Conservation (phyloP, 2,329 filamentous ascomycete genomes). For the Phaeosphaeria sp. region DNA sequence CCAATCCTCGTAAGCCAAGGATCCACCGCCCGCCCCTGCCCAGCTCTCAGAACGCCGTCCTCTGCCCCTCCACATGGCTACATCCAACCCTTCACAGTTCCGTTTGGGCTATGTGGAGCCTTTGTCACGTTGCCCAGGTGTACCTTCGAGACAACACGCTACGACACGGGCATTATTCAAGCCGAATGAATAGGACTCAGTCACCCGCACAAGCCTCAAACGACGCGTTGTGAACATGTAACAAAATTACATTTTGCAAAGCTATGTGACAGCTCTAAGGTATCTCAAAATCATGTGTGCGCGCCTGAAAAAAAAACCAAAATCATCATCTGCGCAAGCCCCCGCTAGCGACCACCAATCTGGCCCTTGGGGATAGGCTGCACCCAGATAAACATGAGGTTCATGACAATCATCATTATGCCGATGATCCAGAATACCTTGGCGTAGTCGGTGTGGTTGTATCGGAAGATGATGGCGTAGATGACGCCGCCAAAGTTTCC, state of each 20-base stretch:
- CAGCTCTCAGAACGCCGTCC: too few species aligned
- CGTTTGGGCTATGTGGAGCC: too few species aligned
- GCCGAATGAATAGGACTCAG: too few species aligned
- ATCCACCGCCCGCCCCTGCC: not conserved
- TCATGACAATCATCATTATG: slow-evolving; percentile 72
- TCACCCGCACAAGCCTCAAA: not conserved
- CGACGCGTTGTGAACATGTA: not conserved
- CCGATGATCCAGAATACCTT: slow-evolving; percentile 84
- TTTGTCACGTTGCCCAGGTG: too few species aligned
- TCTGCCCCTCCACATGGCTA: not conserved
- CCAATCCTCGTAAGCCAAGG: not conserved
- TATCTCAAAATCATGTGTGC: slow-evolving; percentile 1
- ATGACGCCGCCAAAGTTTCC: slow-evolving; percentile 87
- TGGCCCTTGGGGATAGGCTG: slow-evolving; percentile 62
- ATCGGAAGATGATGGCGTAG: slow-evolving; percentile 84
- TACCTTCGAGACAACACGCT: not conserved
- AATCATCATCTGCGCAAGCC: not conserved
- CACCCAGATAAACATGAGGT: slow-evolving; percentile 70
- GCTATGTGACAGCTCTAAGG: slow-evolving; percentile 2
- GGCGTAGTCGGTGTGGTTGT: slow-evolving; percentile 71
- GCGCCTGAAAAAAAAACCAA: not conserved
- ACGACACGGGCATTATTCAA: too few species aligned
- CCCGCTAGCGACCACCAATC: slow-evolving; percentile 52
- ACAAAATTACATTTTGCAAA: not conserved
- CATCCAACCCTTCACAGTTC: too few species aligned